Base-by-base conservation (phyloP, 768 basidiomycete genomes). In the Tephrocybe sp. region DNA sequence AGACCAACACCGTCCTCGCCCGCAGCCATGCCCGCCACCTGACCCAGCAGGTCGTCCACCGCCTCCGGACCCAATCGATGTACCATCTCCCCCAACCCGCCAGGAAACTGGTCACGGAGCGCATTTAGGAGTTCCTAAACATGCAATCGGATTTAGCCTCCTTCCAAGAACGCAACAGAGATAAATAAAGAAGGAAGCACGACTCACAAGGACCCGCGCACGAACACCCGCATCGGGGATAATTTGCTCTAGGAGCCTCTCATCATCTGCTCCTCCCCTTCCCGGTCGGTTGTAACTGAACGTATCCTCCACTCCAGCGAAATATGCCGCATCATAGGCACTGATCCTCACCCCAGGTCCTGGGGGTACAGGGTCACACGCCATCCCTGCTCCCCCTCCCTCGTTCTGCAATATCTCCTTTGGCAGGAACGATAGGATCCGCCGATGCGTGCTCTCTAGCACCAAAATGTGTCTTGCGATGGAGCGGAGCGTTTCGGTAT, bases 351-450 rank as follows among this genome's bases (percentile, higher is more conserved):
- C 60, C 2, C 77, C 68, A 1, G 77, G 76, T 5, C 68, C 69
- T 0, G 95, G 94, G 0, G 95, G 92, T 2, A 96, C 71, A 0
- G 95, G 94, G 62, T 98, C 96, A 58, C 87, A 97, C 8, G 86
- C 82, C 53, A 90, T 71, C 4, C 83, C 75, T 49, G 72, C 5
- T 81, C 74, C 51, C 82, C 78, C 11, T 68, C 70, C 4, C 13
- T 19, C 23, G 74, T 68, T 30, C 4, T 8, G 22, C 11, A 79
- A 66, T 4, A 89, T 72, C 4, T 70, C 59, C 11, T 73, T 70
- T 0, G 91, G 89, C 45, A 95, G 74, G 71, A 93, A 95, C 0
- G 83, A 73, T 44, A 87, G 78, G 9, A 91, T 72, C 7, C 73
- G 70, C 5, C 77, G 74, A 55, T 83, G 80, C 3, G 75, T 75